These are phyloP conservation scores for Dendrocalamus latiflorus DNA, from an alignment of 202 grass and related monocot species.

Conservation along the genomic window DNA sequence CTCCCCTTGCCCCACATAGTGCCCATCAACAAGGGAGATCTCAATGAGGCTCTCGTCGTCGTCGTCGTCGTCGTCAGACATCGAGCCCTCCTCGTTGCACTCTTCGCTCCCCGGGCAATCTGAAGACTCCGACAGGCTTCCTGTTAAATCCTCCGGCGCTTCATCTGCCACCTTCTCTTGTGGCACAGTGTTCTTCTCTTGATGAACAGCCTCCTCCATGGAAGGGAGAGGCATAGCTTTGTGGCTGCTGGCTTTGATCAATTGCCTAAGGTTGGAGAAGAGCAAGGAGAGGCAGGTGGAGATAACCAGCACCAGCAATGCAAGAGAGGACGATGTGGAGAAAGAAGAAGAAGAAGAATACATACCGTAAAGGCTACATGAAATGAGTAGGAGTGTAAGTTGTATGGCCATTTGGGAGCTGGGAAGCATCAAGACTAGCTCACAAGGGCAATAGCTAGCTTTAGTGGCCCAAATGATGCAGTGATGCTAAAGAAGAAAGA, in stretches of 20 bases:
- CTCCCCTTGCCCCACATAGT: conserved; percentile 40
- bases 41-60: conserved; percentile 90
- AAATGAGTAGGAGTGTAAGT: conserved; percentile 68
- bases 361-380: conserved; percentile 66
- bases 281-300: conserved; percentile 58
- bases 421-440: conserved; percentile 46
- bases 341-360: conserved; percentile 31
- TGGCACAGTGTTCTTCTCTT: conserved; percentile 22
- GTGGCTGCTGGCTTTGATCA: conserved; percentile 22
- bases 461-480: conserved; percentile 47
- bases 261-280: conserved; percentile 43
- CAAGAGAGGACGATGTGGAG: conserved; percentile 40
- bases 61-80: conserved; percentile 20
- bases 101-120: conserved; percentile 17
- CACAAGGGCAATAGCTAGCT: conserved; percentile 18
- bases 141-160: not conserved
- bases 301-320: conserved; percentile 46
- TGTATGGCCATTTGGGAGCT: conserved; percentile 57
- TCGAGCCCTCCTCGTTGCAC: not conserved
- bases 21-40: conserved; percentile 67
- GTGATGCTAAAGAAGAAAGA: conserved; percentile 39
- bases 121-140: conserved; percentile 22
- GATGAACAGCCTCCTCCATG: conserved; percentile 31
- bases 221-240: not conserved
- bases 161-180: conserved; percentile 12